Conservation (phyloP, 106 monocot species). For the Allium sativum region DNA sequence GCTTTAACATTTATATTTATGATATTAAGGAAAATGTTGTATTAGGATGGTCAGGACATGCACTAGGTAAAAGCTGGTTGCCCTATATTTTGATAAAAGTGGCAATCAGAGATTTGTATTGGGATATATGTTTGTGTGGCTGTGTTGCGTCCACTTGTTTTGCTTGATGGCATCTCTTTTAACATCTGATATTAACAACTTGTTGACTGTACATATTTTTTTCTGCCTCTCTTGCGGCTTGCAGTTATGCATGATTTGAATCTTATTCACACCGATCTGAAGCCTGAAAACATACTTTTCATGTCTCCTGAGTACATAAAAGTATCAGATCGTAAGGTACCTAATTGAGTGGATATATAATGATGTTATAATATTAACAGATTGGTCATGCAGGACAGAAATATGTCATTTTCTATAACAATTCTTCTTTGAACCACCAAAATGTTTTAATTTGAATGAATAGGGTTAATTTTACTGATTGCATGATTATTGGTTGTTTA, state of each 20-base stretch:
- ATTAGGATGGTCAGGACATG: no score
- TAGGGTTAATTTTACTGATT: background rate
- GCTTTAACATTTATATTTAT: no score
- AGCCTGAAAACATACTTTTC: slow-evolving; percentile 56
- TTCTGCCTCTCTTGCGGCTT: background rate
- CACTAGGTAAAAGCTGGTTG: no score
- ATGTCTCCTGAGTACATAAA: slow-evolving; percentile 57
- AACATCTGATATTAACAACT: background rate
- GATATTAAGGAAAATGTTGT: no score
- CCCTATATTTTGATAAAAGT: no score
- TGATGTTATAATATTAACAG: background rate
- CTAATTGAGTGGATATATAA: background rate
- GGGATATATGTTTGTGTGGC: background rate
- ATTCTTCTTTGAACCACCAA: no score
- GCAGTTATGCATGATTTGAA: slow-evolving; percentile 48
- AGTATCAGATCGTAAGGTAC: slow-evolving; percentile 49
- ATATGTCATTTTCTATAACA: background rate
- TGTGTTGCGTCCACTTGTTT: background rate
- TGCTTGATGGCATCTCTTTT: background rate
- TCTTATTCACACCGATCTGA: slow-evolving; percentile 45
- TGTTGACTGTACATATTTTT: slow-evolving; percentile 3
- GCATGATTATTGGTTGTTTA: background rate
- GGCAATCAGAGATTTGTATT: background rate
- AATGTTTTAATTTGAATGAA: no score
- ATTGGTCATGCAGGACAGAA: no score